These are phyloP conservation scores for Alnus glutinosa DNA, from an alignment of 306 rosid genomes.

Conservation along the genomic window DNA sequence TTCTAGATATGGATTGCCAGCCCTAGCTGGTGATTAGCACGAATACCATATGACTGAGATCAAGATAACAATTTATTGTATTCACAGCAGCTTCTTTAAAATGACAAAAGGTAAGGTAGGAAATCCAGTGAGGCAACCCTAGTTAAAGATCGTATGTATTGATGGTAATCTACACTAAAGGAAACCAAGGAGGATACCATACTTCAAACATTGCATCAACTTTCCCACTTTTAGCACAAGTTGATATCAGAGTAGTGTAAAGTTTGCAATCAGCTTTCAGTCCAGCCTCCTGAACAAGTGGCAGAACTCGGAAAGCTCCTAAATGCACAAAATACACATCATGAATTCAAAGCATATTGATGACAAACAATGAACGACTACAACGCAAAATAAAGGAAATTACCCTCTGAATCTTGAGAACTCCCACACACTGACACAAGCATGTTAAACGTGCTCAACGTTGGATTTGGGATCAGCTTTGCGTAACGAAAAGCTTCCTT, in stretches of 20 bases:
- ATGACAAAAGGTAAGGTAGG: background rate
- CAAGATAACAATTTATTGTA: background rate
- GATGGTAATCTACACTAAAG: slow-evolving; percentile 22
- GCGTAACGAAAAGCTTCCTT: slow-evolving; percentile 83
- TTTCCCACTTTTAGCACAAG: slow-evolving; percentile 91
- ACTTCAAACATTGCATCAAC: slow-evolving; percentile 95
- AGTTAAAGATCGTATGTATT: background rate
- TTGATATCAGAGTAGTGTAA: slow-evolving; percentile 91
- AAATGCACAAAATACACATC: slow-evolving; percentile 34
- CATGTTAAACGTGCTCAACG: slow-evolving; percentile 90
- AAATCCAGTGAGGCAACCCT: background rate
- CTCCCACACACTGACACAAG: slow-evolving; percentile 90
- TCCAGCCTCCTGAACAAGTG: slow-evolving; percentile 78
- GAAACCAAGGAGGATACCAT: slow-evolving; percentile 43
- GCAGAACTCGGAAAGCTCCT: slow-evolving; percentile 92
- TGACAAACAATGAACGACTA: slow-evolving; percentile 20
- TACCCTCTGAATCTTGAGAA: slow-evolving; percentile 78
- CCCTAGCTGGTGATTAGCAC: background rate
- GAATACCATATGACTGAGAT: background rate
- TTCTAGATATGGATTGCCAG: background rate
- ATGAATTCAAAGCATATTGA: slow-evolving; percentile 31
- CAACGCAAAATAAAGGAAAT: slow-evolving; percentile 24
- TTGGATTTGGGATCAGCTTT: slow-evolving; percentile 81
- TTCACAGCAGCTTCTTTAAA: background rate
- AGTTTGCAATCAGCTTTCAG: slow-evolving; percentile 88